These are phyloP conservation scores for Oryza glumipatula DNA, from an alignment of 176 grass and related monocot species.

Conservation along the genomic window DNA sequence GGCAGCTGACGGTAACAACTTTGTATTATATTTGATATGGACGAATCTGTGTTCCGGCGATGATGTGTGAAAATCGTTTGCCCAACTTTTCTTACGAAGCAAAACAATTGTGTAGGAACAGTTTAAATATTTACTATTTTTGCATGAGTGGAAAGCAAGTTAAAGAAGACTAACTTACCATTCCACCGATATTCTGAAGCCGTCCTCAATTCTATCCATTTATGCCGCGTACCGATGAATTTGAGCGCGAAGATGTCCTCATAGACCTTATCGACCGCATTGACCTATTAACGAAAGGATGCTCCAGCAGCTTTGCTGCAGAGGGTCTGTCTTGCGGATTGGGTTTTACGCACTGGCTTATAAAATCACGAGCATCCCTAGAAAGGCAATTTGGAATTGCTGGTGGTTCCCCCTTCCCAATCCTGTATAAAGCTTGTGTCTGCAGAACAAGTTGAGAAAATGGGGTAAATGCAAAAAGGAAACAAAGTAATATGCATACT, in stretches of 20 bases:
- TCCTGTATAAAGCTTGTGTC: conserved; percentile 74
- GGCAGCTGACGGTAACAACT: neutral
- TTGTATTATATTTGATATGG: neutral
- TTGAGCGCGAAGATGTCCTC: conserved; percentile 47
- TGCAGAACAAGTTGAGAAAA: conserved; percentile 50
- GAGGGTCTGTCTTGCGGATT: conserved; percentile 69
- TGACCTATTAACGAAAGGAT: conserved; percentile 68
- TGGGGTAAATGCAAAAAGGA: conserved; percentile 7
- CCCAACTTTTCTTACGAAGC: neutral
- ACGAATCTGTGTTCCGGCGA: neutral
- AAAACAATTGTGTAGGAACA: neutral
- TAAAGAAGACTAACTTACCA: conserved; percentile 40
- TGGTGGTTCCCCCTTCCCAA: conserved; percentile 64
- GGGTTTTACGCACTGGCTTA: conserved; percentile 61
- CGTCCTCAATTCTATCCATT: conserved; percentile 28
- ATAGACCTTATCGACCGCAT: conserved; percentile 54
- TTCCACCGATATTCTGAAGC: conserved; percentile 19
- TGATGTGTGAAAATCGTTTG: neutral
- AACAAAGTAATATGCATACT: neutral
- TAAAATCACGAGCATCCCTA: conserved; percentile 74
- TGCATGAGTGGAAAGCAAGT: neutral
- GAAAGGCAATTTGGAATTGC: conserved; percentile 54
- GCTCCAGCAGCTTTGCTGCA: conserved; percentile 65
- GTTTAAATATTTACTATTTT: neutral
- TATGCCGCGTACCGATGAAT: conserved; percentile 40